Percentiles rank a stretch among this genome's conserved stretches.
These are phyloP conservation scores for Kalaharituber pfeilii DNA, from an alignment of 2,329 filamentous ascomycete genomes.

Conservation along the genomic window DNA sequence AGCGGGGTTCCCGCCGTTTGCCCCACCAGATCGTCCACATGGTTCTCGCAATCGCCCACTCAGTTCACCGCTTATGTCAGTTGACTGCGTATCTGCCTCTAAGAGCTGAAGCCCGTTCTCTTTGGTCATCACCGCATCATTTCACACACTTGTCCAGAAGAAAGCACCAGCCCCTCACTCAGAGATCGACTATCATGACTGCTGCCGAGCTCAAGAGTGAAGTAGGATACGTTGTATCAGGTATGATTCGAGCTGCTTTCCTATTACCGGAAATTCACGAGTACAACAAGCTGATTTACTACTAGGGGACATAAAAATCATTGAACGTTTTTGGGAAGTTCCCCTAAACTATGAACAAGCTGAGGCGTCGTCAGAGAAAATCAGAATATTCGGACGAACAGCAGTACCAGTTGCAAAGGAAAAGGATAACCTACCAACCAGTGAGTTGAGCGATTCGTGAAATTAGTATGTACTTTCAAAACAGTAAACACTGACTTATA, in stretches of 20 bases:
- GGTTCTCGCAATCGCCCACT: too few relatives aligned
- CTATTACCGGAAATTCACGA: background rate
- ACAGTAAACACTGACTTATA: background rate
- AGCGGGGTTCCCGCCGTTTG: too few relatives aligned
- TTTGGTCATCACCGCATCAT: too few relatives aligned
- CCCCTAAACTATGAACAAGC: slow-evolving; percentile 59
- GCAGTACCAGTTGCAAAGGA: slow-evolving; percentile 49
- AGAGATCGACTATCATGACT: background rate
- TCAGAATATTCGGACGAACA: slow-evolving; percentile 63
- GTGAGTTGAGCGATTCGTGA: slow-evolving; percentile 26
- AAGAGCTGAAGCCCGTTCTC: too few relatives aligned
- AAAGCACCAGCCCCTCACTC: too few relatives aligned
- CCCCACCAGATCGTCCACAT: too few relatives aligned
- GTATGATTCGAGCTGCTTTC: background rate
- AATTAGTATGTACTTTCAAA: too few relatives aligned
- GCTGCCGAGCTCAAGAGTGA: background rate
- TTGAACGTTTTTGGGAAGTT: slow-evolving; percentile 74
- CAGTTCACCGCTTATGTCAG: too few relatives aligned
- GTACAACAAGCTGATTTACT: background rate
- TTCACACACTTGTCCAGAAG: too few relatives aligned
- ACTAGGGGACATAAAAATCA: slow-evolving; percentile 54
- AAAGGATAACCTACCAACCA: slow-evolving; percentile 42
- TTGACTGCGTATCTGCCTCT: too few relatives aligned
- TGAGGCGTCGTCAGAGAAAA: slow-evolving; percentile 32
- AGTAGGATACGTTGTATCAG: background rate